phyloP scores from a whole-genome alignment of 768 basidiomycete species.

The Lactifluus echinatus region DNA sequence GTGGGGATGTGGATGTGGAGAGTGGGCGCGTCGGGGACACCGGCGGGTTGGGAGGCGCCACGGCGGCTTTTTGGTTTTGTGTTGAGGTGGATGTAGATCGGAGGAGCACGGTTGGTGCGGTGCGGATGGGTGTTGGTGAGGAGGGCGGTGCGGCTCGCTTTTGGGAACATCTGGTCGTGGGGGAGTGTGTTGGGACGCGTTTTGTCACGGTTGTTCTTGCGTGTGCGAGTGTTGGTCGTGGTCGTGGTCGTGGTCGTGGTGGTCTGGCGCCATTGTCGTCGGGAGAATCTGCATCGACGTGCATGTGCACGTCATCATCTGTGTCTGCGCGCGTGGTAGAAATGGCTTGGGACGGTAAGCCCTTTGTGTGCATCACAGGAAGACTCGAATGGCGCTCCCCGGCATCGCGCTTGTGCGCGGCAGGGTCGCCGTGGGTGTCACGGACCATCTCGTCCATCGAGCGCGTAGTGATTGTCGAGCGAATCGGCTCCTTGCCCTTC shows the following conservation, averaged over 20 bases:
- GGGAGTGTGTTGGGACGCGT: background rate
- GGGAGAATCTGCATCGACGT: background rate
- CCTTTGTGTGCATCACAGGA: slow-evolving; percentile 1
- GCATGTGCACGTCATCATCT: background rate
- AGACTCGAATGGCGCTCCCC: slow-evolving; percentile 3
- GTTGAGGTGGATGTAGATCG: background rate
- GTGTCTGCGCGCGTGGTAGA: background rate
- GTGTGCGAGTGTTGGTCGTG: background rate
- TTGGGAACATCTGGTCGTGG: background rate
- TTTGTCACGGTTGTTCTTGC: background rate
- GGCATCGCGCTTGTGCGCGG: background rate
- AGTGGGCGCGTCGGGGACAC: background rate
- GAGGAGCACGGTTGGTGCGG: background rate
- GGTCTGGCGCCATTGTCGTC: background rate
- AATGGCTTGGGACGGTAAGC: background rate
- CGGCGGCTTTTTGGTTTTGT: background rate
- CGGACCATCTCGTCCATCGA: slow-evolving; percentile 3
- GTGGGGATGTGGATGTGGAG: too few species aligned
- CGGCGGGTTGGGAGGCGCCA: background rate
- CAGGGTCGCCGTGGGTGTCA: background rate
- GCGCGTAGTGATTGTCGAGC: background rate
- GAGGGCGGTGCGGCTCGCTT: background rate
- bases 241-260: background rate
- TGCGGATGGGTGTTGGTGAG: slow-evolving; percentile 2
- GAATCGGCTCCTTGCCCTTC: slow-evolving; percentile 4